These are phyloP conservation scores for Elsinoe perseae DNA, from an alignment of 2,329 filamentous ascomycete genomes.

Conservation along the genomic window DNA sequence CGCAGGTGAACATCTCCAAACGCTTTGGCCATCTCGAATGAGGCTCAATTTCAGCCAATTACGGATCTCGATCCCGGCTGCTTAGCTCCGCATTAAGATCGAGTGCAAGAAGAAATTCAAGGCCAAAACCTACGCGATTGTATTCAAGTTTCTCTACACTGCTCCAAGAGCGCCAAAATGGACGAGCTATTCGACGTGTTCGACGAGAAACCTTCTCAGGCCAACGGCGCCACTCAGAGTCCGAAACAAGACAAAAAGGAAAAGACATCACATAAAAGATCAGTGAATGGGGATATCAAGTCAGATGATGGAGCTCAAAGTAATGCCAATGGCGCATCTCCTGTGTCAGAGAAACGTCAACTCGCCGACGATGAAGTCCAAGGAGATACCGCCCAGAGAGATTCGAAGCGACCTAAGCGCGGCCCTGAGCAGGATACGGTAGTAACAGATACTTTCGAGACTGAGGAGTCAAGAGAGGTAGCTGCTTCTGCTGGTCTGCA, in stretches of 20 bases:
- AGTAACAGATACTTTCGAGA: conserved; percentile 89
- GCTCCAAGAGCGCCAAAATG: conserved; percentile 24
- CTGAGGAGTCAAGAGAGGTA: conserved; percentile 85
- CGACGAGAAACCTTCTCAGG: conserved; percentile 29
- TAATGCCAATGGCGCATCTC: conserved; percentile 38
- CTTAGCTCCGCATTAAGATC: conserved; percentile 11
- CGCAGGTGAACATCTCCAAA: conserved; percentile 12
- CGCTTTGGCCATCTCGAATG: conserved; percentile 10
- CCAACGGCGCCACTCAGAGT: background rate
- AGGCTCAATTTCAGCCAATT: conserved; percentile 9
- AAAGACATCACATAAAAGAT: conserved; percentile 70
- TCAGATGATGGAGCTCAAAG: conserved; percentile 27
- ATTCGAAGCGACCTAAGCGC: conserved; percentile 57
- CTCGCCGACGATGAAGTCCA: conserved; percentile 17
- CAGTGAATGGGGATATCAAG: conserved; percentile 72
- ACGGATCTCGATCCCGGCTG: background rate
- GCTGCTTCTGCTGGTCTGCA: conserved; percentile 66
- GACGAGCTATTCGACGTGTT: conserved; percentile 42
- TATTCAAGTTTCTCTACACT: background rate
- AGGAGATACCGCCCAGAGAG: conserved; percentile 35
- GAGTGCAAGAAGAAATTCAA: conserved; percentile 11
- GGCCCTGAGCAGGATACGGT: conserved; percentile 66
- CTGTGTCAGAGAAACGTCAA: conserved; percentile 23
- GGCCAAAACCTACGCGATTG: background rate
- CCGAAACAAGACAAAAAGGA: conserved; percentile 20